Percentiles rank a stretch among this genome's conserved stretches.
phyloP scores from a whole-genome alignment of 768 basidiomycete genomes.

The Suillus variegatus region DNA sequence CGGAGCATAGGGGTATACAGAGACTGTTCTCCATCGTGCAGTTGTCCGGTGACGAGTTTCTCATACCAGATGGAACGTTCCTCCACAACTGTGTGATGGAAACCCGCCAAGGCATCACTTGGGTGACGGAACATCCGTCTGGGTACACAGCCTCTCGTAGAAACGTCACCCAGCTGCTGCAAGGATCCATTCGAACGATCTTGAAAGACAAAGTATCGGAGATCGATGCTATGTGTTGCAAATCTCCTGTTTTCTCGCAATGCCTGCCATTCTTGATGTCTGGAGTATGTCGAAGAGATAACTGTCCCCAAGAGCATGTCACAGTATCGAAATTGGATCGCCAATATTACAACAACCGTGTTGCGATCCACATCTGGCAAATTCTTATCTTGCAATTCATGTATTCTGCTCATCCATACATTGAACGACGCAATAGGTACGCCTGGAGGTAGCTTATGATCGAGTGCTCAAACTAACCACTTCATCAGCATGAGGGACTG shows the following conservation, averaged over 20 bases:
- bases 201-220: constrained; percentile 30
- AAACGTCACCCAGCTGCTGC: constrained; percentile 26
- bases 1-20: constrained; percentile 20
- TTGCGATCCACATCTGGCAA: constrained; percentile 50
- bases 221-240: constrained; percentile 36
- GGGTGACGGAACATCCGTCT: neutral
- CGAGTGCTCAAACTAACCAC: neutral
- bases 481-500: constrained; percentile 31
- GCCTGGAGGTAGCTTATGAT: neutral
- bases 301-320: constrained; percentile 43
- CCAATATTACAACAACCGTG: constrained; percentile 41
- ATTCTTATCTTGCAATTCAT: constrained; percentile 45
- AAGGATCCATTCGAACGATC: constrained; percentile 23
- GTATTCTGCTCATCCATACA: constrained; percentile 17
- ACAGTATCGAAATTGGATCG: constrained; percentile 22
- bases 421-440: constrained; percentile 10
- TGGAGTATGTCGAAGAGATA: constrained; percentile 30
- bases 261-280: constrained; percentile 38
- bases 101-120: neutral
- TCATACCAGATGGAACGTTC: neutral
- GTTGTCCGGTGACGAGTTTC: constrained; percentile 25
- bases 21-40: constrained; percentile 37
- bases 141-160: constrained; percentile 15
- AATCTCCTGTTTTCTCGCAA: constrained; percentile 35
- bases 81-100: neutral